Evolutionary conservation across 2,329 filamentous ascomycete genomes (phyloP).

Genomic region (Pleochaeta shiraiana): DNA sequence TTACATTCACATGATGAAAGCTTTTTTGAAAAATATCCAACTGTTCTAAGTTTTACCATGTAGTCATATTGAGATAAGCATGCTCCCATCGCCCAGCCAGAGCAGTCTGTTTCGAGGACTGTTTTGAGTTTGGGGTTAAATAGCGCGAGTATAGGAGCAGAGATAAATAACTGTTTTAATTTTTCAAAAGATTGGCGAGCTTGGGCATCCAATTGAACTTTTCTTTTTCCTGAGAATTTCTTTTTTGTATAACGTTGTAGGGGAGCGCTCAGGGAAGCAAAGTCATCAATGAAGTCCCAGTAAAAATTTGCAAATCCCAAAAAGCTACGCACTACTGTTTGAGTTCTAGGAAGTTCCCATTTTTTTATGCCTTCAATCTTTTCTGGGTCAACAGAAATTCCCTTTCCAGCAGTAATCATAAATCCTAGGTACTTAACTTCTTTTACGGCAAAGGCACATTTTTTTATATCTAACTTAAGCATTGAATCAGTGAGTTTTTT

Average conservation of each 20-base stretch:
- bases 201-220: not conserved
- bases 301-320: no score
- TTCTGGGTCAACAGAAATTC: not conserved
- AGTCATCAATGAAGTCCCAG: conserved; percentile 1
- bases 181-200: not conserved
- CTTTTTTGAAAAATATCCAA: not conserved
- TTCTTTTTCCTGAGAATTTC: not conserved
- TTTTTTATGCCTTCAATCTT: not conserved
- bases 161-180: not conserved
- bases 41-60: not conserved
- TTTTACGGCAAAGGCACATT: no score
- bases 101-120: not conserved
- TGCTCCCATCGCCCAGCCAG: not conserved
- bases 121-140: not conserved
- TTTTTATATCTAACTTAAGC: no score
- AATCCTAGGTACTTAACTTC: no score
- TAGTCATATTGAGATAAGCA: not conserved
- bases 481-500: no score
- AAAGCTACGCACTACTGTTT: not conserved
- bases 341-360: not conserved
- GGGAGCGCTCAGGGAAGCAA: not conserved
- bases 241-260: not conserved
- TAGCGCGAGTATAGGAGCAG: not conserved
- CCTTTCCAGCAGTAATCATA: not conserved
- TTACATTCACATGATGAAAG: not conserved